Base-by-base conservation (phyloP, 352 stramenopile species). In the Pythium apleroticum region DNA sequence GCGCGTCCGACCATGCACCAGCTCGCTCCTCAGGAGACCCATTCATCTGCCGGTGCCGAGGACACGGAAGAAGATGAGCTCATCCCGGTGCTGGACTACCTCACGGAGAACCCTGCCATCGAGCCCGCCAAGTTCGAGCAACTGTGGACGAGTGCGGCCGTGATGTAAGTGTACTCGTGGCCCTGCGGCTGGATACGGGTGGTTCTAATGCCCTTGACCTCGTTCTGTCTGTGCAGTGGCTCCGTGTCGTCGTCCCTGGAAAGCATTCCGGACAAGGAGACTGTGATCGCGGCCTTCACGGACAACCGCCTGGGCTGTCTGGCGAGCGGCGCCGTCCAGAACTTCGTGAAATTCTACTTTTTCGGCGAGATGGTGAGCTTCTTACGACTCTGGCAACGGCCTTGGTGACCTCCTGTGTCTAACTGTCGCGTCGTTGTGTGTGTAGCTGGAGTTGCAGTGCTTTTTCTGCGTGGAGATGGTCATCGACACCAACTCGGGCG, bases 321-420 rank as follows among this genome's bases (percentile, higher is more conserved):
- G 60, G 88, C 88, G 22, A 93, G 84, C 55, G 88, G 88, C 15
- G 76, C 77, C 15, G 66, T 94, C 39, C 71, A 90, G 17, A 80
- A 78, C 45, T 55, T 89, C 20, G 74, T 93, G 73, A 96, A 96
- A 67, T 96, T 96, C 50, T 96, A 87, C 72, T 96, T 96, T 65
- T 94, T 83, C 48, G 84, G 77, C 11, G 83, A 94, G 73, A 92
- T 93, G 88, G 86, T 93, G 74, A 28, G 59, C 70, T 27, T 53
- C 12, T 31, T 43, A 20, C 17, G 33, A 8, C 19, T 11, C 10
- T 33, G 30, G 10, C 30, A 33, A 9, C 10, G 30, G 5, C 30
- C 10, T 33, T 5, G 30, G 5, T 9, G 10, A 33, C 0, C 5
- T 33, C 30, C 5, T 33, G 15, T 63, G 15, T 49, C 31, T 6